Evolutionary conservation across 192 early-diverging fungal genomes (phyloP), one percentile per base, ranked within the genome.

Genomic region (Coemansia umbellata): DNA sequence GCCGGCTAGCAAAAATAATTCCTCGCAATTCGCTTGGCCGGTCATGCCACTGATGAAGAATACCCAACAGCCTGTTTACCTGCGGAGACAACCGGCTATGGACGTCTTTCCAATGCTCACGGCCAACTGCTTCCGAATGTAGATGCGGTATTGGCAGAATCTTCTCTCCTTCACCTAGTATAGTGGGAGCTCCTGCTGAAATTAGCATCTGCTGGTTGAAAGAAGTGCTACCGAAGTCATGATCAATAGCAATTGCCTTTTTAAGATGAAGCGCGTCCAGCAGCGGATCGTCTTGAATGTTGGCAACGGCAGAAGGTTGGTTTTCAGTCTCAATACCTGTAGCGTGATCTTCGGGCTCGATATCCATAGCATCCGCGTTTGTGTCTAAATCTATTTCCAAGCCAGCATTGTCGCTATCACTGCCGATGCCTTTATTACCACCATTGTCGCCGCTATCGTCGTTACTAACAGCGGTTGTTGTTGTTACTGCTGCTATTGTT

Each of bases 1-100:
- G 69, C 13, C 86, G 76, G 45, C 84, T 66, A 6, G 87, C 84
- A 63, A 98, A 98, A 8, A 98, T 82, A 33, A 98, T 95, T 5
- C 90, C 91, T 53, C 93, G 89, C 53, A 94, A 87, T 3, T 83
- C 79, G 0, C 69, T 50, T 1, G 79, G 37, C 5, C 58, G 42
- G 10, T 47, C 26, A 7, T 50, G 41, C 59, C 81, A 86, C 24
- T 79, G 60, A 3, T 66, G 22, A 15, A 97, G 76, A 6, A 87
- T 78, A 18, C 78, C 62, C 9, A 93, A 54, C 4, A 97, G 71
- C 19, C 63, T 68, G 33, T 80, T 53, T 8, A 93, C 83, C 50
- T 94, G 93, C 1, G 87, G 85, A 2, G 89, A 82, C 23, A 87
- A 70, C 7, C 50, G 23, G n/a, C 47, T 28, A 1, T 26, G 42